Conservation (phyloP, 352 stramenopile species). For the Phytophthora tubulina region DNA sequence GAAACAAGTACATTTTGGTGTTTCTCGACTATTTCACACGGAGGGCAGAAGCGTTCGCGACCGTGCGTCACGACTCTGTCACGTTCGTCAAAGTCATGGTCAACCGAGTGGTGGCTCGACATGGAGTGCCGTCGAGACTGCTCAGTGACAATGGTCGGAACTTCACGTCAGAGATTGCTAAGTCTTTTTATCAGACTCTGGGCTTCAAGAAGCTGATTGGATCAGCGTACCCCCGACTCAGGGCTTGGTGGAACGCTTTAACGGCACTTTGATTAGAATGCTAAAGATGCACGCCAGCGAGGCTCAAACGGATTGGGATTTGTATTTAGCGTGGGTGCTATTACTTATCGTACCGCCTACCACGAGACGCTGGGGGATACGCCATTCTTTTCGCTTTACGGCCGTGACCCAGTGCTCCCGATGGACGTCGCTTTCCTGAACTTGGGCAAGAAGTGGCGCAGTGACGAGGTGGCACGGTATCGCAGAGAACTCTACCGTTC, state of each 20-base stretch:
- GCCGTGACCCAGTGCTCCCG: no score
- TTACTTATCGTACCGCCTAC: slow-evolving; percentile 19
- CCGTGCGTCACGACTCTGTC: not conserved
- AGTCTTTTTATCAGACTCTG: no score
- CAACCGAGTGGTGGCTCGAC: not conserved
- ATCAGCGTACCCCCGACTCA: no score
- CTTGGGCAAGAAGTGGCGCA: slow-evolving; percentile 10
- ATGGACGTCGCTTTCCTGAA: slow-evolving; percentile 23
- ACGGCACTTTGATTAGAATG: no score
- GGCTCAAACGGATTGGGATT: not conserved
- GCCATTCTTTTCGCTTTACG: slow-evolving; percentile 9
- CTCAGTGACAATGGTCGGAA: no score
- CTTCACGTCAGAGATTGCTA: no score
- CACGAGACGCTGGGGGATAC: slow-evolving; percentile 16
- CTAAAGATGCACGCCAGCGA: no score
- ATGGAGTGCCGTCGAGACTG: no score
- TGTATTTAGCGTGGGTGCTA: slow-evolving; percentile 5
- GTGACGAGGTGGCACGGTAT: slow-evolving; percentile 14
- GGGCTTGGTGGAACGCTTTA: no score
- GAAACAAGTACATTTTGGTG: no score
- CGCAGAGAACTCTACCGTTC: slow-evolving; percentile 7
- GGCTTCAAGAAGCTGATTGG: no score
- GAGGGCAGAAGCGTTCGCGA: slow-evolving; percentile 6
- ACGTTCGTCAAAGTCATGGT: slow-evolving; percentile 5
- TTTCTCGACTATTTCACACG: no score